Base-by-base conservation (phyloP, 1,284 basidiomycete species). In the Ustilago cynodontis region DNA sequence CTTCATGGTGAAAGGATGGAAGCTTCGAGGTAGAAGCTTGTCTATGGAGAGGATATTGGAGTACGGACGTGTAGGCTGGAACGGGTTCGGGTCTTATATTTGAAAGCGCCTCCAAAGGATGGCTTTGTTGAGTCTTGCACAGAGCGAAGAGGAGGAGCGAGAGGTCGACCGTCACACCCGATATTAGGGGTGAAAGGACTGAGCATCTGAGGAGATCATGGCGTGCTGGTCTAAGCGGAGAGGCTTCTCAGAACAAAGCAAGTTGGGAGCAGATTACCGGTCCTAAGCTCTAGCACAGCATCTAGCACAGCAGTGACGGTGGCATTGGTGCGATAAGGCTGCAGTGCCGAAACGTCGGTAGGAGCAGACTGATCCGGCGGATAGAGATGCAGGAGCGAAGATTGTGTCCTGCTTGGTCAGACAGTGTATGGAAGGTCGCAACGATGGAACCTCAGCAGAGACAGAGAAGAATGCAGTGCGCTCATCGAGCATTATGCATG, bases 1-100 rank as follows among this genome's bases (percentile, higher is more conserved):
- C 59, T 75, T 75, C 67, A 75, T 71, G 20, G n/a, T 43, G 41
- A 16, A 11, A 16, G 8, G 18, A 20, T 9, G 18, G 41, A 14
- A 20, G n/a, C 41, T 14, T n/a, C 56, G 39, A 24, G 24, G 35
- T 20, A 0, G 47, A 60, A 60, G 53, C 37, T 54, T 9, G 52
- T 49, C 13, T 53, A 39, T 28, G 47, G 33, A 3, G n/a, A 39
- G 31, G 31, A 33, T 33, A 11, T 33, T 33, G n/a, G n/a, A n/a
- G n/a, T n/a, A n/a, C n/a, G n/a, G n/a, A n/a, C n/a, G n/a, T n/a
- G n/a, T n/a, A n/a, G n/a, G n/a, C n/a, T n/a, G n/a, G n/a, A n/a
- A n/a, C n/a, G n/a, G n/a, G n/a, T n/a, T n/a, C n/a, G n/a, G n/a
- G n/a, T n/a, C n/a, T n/a, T n/a, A n/a, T n/a, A n/a, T n/a, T n/a